Evolutionary conservation across 2,329 filamentous ascomycete species (phyloP), one percentile per base, ranked within the genome.

Genomic region (Fusarium nematophilum): DNA sequence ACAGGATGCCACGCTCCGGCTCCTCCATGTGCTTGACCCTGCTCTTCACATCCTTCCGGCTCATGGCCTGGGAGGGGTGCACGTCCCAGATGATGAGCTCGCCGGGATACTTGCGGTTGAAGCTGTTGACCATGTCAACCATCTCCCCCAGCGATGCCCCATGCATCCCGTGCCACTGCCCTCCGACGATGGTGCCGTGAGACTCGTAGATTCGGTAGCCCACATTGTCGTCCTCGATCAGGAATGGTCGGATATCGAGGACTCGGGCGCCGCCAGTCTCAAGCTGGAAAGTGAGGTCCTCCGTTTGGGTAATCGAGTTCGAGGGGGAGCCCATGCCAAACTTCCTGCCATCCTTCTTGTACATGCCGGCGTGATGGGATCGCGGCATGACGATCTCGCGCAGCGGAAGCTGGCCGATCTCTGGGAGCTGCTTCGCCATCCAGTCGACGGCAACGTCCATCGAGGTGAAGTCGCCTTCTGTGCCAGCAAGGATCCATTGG

Each of bases 61-160:
- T n/a, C 6, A 31, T 14, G 21, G 27, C 15, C 9, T 38, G 42
- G 11, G 7, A 8, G 25, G 55, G 36, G 29, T 72, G 61, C 10
- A 76, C 52, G 42, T 76, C 73, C 50, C 65, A 64, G 49, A 76
- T 74, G 64, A 72, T 64, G 38, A 75, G 62, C 56, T 76, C 73
- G 9, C 73, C 73, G 3, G 73, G 72, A 17, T 64, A 38, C 6
- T 67, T 33, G 0, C 52, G 25, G 39, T 69, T 72, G 58, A 74
- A 76, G 4, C 53, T 23, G 53, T 73, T 74, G 51, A 74, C 57
- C 3, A 59, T 52, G 5, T 61, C 39, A 10, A 73, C 56, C 62
- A 75, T 71, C n/a, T 67, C 65, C 9, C 62, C 26, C 30, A 74
- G 36, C 4, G n/a, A 38, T 17, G 67, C 64, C 7, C 72, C 72